A percentile compares a stretch with the other conserved stretches of the same genome.
phyloP scores from a whole-genome alignment of 768 basidiomycete species.

The Termitomyces sp. region DNA sequence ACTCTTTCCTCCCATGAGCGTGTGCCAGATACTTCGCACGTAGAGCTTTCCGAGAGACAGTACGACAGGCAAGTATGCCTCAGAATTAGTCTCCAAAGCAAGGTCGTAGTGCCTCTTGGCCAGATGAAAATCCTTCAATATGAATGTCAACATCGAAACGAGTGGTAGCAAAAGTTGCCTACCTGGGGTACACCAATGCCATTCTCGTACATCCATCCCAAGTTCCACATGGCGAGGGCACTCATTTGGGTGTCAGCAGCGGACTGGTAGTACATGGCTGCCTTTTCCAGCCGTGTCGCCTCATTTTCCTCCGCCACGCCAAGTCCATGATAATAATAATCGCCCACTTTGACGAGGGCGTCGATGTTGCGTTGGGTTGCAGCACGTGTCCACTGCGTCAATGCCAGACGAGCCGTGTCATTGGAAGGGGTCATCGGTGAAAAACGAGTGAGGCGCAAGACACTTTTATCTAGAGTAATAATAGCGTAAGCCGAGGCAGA shows the following conservation, averaged over 20 bases:
- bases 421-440: constrained; percentile 73
- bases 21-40: constrained; percentile 79
- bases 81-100: constrained; percentile 80
- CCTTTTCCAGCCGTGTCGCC: constrained; percentile 73
- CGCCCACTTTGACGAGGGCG: constrained; percentile 95
- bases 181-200: constrained; percentile 90
- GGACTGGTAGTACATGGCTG: constrained; percentile 90
- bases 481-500: background rate
- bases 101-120: constrained; percentile 95
- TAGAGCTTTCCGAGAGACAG: constrained; percentile 83
- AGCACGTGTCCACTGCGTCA: constrained; percentile 94
- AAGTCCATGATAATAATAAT: constrained; percentile 92
- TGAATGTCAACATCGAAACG: background rate
- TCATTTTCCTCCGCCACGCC: constrained; percentile 72
- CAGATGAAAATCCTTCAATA: constrained; percentile 82
- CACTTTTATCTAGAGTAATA: constrained; percentile 60
- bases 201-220: constrained; percentile 99
- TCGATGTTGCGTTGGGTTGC: constrained; percentile 95
- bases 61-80: constrained; percentile 86
- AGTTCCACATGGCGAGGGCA: constrained; percentile 95
- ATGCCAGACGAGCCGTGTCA: constrained; percentile 75
- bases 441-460: constrained; percentile 64
- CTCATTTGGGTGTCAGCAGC: constrained; percentile 92
- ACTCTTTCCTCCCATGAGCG: constrained; percentile 64
- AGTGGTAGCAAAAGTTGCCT: background rate